These are phyloP conservation scores for Ceratobasidium sp. DNA, from an alignment of 1,284 basidiomycete genomes.

Conservation along the genomic window DNA sequence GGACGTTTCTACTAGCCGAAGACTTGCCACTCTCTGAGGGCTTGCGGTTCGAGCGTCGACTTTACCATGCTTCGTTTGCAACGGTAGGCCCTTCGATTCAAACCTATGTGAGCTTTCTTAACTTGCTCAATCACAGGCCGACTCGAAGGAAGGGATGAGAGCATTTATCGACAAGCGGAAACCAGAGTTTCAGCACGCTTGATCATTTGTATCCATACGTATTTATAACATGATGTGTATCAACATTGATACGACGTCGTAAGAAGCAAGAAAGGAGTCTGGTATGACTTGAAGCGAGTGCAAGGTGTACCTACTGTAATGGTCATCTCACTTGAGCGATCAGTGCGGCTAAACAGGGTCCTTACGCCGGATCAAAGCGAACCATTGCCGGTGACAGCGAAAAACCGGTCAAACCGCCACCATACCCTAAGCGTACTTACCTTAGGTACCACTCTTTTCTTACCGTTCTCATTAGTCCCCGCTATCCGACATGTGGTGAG, in stretches of 20 bases:
- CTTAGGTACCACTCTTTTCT: background rate
- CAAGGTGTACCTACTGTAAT: background rate
- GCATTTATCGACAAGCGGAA: slow-evolving; percentile 46
- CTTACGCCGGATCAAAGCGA: slow-evolving; percentile 12
- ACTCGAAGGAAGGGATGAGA: slow-evolving; percentile 47
- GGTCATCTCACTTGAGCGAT: background rate
- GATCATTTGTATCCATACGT: background rate
- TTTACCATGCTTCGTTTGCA: slow-evolving; percentile 46
- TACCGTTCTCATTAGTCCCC: background rate
- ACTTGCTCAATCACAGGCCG: slow-evolving; percentile 9
- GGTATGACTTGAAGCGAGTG: background rate
- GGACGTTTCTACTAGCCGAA: slow-evolving; percentile 13
- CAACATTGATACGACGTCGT: background rate
- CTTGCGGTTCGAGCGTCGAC: slow-evolving; percentile 44
- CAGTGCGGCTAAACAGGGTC: slow-evolving; percentile 9
- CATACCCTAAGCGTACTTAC: background rate
- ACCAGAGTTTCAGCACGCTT: slow-evolving; percentile 38
- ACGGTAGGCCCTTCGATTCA: background rate
- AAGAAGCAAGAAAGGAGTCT: background rate
- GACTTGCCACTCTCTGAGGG: slow-evolving; percentile 41
- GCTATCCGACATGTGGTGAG: slow-evolving; percentile 21
- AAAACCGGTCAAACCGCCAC: slow-evolving; percentile 5
- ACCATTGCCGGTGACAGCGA: background rate
- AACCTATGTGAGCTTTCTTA: background rate
- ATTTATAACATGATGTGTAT: background rate